Evolutionary conservation across 2,329 filamentous ascomycete genomes (phyloP).

Genomic region (Onygenales sp.): DNA sequence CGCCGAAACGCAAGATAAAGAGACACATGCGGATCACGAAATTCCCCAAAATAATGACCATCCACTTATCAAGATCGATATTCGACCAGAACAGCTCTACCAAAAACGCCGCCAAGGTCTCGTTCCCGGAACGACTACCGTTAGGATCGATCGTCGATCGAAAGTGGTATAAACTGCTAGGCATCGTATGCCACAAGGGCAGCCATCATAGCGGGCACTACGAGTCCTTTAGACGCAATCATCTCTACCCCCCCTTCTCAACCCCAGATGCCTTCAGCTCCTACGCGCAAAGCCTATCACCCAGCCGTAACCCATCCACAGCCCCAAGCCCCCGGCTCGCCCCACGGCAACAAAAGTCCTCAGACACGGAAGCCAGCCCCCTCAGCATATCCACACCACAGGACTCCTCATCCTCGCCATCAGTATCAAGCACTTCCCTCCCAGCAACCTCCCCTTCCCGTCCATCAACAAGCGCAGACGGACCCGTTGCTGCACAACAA

Average conservation of each 20-base stretch:
- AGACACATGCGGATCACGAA: constrained; percentile 77
- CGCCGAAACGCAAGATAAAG: constrained; percentile 74
- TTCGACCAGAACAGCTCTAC: constrained; percentile 72
- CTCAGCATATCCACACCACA: constrained; percentile 22
- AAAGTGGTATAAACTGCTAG: constrained; percentile 73
- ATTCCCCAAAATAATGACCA: constrained; percentile 82
- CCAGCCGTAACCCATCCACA: constrained; percentile 43
- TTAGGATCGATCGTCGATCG: constrained; percentile 70
- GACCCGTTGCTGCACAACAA: background rate
- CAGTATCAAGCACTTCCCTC: constrained; percentile 21
- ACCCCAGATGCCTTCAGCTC: constrained; percentile 71
- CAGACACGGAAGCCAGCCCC: constrained; percentile 19
- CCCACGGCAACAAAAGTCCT: constrained; percentile 23
- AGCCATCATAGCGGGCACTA: constrained; percentile 96
- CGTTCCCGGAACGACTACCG: constrained; percentile 78
- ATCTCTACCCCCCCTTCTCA: constrained; percentile 66
- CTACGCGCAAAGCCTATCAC: constrained; percentile 55
- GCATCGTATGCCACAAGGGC: constrained; percentile 86
- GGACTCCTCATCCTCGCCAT: constrained; percentile 21
- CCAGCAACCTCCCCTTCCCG: constrained; percentile 12
- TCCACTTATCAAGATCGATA: constrained; percentile 89
- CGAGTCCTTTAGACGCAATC: constrained; percentile 87
- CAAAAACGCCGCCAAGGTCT: constrained; percentile 90
- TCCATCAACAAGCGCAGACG: constrained; percentile 5
- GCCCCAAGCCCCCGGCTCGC: constrained; percentile 40